Base-by-base conservation (phyloP, 768 basidiomycete genomes). In the Xanthoconium purpureum region DNA sequence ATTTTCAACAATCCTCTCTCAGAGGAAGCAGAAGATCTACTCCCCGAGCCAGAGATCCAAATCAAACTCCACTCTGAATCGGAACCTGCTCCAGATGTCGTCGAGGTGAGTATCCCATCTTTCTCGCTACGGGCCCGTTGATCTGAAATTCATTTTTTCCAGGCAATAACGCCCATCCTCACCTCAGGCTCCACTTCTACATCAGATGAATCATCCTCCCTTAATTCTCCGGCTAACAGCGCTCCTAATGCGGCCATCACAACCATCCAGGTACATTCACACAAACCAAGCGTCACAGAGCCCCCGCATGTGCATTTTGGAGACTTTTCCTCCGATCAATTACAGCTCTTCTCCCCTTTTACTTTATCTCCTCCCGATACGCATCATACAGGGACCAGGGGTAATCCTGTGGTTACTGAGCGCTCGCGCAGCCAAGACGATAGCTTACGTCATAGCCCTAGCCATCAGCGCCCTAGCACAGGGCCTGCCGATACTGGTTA, bases 1-100 rank as follows among this genome's bases (percentile, higher is more conserved):
- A 87, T 90, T 66, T 89, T 89, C 69, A 84, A 81, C 55, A 82
- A 85, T 45, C 72, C 83, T 1, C 61, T 82, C 29, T 74, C 76
- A 40, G 85, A 80, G 57, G 85, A 84, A 54, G 81, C 82, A 15
- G 84, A 84, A 49, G 77, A 77, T 50, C 5, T 32, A 2, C 77
- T 65, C 17, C 33, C 28, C 5, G 58, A 65, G 32, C 40, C 35
- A 32, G 51, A 55, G 8, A 13, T 38, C 36, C 35, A 8, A n/a
- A 28, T 13, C 36, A 35, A 51, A 17, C 35, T 37, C 12, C 40
- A 57, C 35, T 15, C 40, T 13, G 50, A 55, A 36, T 44, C 52
- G 38, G 61, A 59, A 17, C 63, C 54, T 35, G 58, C 58, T 17
- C 63, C 44, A 8, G 56, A 69, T 17, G 46, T 59, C 29, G 58